phyloP scores from a whole-genome alignment of 352 stramenopile species.

The Phytophthora sansomeana region DNA sequence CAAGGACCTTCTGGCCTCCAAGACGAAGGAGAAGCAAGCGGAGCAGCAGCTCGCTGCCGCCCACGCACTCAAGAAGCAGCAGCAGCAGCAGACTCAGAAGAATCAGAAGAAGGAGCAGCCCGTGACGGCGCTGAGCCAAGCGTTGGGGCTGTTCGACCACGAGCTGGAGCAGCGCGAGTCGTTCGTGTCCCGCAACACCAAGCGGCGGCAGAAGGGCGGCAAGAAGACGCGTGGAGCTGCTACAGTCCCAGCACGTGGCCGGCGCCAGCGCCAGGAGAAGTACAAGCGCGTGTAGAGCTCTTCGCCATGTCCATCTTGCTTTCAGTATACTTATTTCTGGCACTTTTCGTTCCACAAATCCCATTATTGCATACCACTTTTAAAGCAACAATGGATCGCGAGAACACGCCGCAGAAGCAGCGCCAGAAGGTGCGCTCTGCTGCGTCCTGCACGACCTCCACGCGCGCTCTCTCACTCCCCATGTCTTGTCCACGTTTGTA shows the following conservation, averaged over 20 bases:
- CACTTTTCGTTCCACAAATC: not conserved
- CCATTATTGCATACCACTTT: not conserved
- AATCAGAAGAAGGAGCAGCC: constrained; percentile 39
- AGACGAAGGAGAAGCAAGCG: constrained; percentile 48
- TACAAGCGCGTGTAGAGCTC: constrained; percentile 63
- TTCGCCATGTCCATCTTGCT: constrained; percentile 13
- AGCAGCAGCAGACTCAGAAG: constrained; percentile 35
- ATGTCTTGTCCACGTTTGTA: constrained; percentile 4
- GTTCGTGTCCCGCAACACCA: constrained; percentile 50
- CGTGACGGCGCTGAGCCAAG: constrained; percentile 63
- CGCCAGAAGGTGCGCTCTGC: constrained; percentile 62
- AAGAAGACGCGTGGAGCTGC: constrained; percentile 40
- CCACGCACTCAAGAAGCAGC: constrained; percentile 44
- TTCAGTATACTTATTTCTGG: constrained; percentile 17
- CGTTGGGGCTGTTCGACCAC: constrained; percentile 64
- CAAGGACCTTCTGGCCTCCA: constrained; percentile 62
- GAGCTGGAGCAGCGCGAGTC: constrained; percentile 50
- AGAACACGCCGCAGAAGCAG: constrained; percentile 80
- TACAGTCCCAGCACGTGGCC: constrained; percentile 41
- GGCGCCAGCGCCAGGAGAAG: constrained; percentile 64
- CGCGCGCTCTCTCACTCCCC: not conserved
- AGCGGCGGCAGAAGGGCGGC: constrained; percentile 57
- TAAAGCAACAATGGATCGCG: constrained; percentile 63
- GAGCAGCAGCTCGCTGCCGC: constrained; percentile 40
- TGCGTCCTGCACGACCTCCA: not conserved